Conservation (phyloP, 768 basidiomycete species). For the Trametes meyenii region DNA sequence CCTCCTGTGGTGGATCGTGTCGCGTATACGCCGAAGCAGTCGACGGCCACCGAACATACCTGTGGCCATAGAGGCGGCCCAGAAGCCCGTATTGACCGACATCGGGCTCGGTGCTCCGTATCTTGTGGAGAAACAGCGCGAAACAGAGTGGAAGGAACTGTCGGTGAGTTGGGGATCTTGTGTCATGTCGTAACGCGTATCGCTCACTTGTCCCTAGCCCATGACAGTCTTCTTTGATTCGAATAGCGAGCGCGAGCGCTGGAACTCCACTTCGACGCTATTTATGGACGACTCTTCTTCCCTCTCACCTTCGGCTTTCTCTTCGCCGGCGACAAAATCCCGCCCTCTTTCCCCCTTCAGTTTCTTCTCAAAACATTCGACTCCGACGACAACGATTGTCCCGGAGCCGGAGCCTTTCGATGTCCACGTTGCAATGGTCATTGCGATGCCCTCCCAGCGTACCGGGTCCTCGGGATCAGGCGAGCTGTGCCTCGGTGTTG, state of each 20-base stretch:
- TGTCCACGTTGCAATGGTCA: background rate
- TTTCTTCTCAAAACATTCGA: background rate
- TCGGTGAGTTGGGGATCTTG: background rate
- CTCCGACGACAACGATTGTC: background rate
- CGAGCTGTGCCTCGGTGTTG: background rate
- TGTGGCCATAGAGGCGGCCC: background rate
- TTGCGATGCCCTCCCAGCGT: background rate
- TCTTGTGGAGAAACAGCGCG: background rate
- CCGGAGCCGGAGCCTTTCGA: background rate
- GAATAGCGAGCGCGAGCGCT: background rate
- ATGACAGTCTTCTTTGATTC: background rate
- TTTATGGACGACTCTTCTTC: background rate
- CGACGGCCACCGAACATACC: background rate
- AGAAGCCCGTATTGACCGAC: background rate
- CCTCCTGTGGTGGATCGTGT: background rate
- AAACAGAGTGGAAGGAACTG: background rate
- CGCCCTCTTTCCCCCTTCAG: background rate
- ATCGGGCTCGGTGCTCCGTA: background rate
- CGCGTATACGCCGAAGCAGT: slow-evolving; percentile 7
- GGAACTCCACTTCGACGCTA: background rate
- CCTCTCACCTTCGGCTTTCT: background rate
- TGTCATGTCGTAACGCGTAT: background rate
- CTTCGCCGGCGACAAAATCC: background rate
- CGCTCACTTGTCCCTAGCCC: background rate
- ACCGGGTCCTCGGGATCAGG: background rate